These are phyloP conservation scores for Pochonia chlamydosporia DNA, from an alignment of 2,329 filamentous ascomycete species.

Conservation along the genomic window DNA sequence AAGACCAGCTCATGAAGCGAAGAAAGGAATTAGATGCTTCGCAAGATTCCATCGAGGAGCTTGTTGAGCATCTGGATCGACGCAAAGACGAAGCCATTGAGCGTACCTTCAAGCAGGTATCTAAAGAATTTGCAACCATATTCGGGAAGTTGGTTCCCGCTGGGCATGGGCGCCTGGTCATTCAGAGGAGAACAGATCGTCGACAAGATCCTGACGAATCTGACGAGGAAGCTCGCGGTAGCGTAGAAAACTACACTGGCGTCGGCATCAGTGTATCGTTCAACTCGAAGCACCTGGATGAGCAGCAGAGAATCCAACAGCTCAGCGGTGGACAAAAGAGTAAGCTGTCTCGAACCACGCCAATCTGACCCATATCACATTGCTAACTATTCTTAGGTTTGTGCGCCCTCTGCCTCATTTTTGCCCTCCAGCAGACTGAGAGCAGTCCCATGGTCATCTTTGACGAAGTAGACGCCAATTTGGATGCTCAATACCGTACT, in stretches of 20 bases:
- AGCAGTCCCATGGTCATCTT: slow-evolving; percentile 98
- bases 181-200: slow-evolving; percentile 82
- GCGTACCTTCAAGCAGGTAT: slow-evolving; percentile 97
- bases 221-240: slow-evolving; percentile 61
- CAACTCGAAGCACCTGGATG: slow-evolving; percentile 91
- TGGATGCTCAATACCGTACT: slow-evolving; percentile 95
- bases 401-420: slow-evolving; percentile 94
- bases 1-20: slow-evolving; percentile 78
- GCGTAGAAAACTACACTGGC: slow-evolving; percentile 91
- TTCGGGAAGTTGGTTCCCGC: slow-evolving; percentile 95
- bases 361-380: too few relatives aligned
- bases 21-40: slow-evolving; percentile 82
- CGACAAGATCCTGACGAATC: slow-evolving; percentile 55
- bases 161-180: slow-evolving; percentile 84
- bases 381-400: slow-evolving; percentile 52
- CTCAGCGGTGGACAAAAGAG: slow-evolving; percentile 97
- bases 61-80: slow-evolving; percentile 88
- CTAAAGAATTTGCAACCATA: slow-evolving; percentile 83
- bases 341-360: slow-evolving; percentile 40
- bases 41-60: slow-evolving; percentile 81
- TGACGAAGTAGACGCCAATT: slow-evolving; percentile 96
- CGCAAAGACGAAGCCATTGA: slow-evolving; percentile 98
- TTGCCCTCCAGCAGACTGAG: slow-evolving; percentile 97
- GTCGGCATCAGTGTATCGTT: slow-evolving; percentile 97
- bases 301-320: slow-evolving; percentile 96